Percentiles rank a stretch among this genome's conserved stretches.
phyloP scores from a whole-genome alignment of 108 stramenopile genomes.

The Nannochloropsis gaditana region DNA sequence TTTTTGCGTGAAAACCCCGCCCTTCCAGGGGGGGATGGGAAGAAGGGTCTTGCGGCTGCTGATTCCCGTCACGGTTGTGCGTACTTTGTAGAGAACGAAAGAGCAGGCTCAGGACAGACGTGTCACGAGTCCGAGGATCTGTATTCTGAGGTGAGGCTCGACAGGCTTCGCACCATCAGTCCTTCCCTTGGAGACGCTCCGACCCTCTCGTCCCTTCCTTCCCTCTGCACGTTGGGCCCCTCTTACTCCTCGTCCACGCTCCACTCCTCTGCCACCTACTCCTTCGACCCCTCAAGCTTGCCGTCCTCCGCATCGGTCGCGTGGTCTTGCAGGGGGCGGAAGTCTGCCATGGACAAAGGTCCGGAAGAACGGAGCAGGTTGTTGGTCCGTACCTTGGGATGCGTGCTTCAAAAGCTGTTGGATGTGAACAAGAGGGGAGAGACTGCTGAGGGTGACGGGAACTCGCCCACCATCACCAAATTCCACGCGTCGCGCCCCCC shows the following conservation, averaged over 20 bases:
- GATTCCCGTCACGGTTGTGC: not conserved
- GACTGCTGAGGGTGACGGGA: slow-evolving; percentile 22
- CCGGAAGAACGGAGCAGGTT: slow-evolving; percentile 27
- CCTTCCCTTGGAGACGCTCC: not conserved
- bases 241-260: not conserved
- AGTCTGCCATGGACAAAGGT: slow-evolving; percentile 29
- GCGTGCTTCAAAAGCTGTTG: slow-evolving; percentile 45
- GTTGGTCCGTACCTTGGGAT: slow-evolving; percentile 34
- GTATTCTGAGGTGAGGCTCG: not conserved
- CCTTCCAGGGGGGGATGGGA: not conserved
- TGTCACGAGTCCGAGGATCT: not conserved
- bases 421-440: slow-evolving; percentile 22
- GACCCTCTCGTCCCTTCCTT: not conserved
- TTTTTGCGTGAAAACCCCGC: not conserved
- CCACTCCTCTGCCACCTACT: not conserved
- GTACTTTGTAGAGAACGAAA: not conserved
- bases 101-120: not conserved
- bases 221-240: not conserved
- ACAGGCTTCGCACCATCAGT: not conserved
- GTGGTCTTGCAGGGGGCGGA: not conserved
- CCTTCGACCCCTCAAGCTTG: not conserved
- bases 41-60: not conserved
- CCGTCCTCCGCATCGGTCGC: slow-evolving; percentile 18
- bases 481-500: slow-evolving; percentile 92
- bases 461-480: slow-evolving; percentile 62